Base-by-base conservation (phyloP, 1,284 basidiomycete genomes). In the Boletus calvinii region DNA sequence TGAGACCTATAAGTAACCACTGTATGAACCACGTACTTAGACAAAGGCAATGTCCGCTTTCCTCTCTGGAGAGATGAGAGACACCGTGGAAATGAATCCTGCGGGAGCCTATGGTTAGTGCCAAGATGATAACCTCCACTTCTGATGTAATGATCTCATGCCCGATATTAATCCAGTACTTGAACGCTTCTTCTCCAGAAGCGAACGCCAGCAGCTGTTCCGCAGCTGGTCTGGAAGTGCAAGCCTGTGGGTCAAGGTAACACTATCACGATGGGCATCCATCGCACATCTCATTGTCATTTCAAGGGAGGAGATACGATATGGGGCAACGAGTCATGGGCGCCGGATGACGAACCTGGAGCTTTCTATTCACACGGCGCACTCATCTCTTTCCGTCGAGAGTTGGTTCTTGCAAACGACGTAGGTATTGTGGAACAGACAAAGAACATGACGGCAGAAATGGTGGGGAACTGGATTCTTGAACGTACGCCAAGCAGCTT, bases 41-140 rank as follows among this genome's bases (percentile, higher is more conserved):
- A 76, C 92, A 2, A 99, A 98, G 72, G 92, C 95, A 0, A 97
- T 98, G 92, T 77, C 94, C 0, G 95, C 96, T 4, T 93, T 98
- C 67, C 75, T 99, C 29, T 94, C 92, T 0, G 91, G 91, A 9
- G 92, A 93, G 64, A 98, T 98, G 95, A 87, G 88, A 68, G 93
- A 98, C 62, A 98, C 95, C 0, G 95, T 98, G 9, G 91, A 97
- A 66, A 78, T 94, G 67, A 89, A 93, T 62, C 91, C 92, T 13
- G 89, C 89, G 7, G 90, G 90, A 17, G 83, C 87, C 46, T 93
- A 92, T 66, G 86, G 89, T 87, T 39, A 29, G 71, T 62, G 5
- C n/a, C 35, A 40, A 20, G 32, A 47, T 1, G n/a, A 10, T 49
- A 20, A 4, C n/a, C 3, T 35, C 13, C 11, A 8, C 7, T 13